Percentiles rank a stretch among this genome's conserved stretches.
These are phyloP conservation scores for Chaetomium sp. DNA, from an alignment of 2,329 filamentous ascomycete genomes.

Conservation along the genomic window DNA sequence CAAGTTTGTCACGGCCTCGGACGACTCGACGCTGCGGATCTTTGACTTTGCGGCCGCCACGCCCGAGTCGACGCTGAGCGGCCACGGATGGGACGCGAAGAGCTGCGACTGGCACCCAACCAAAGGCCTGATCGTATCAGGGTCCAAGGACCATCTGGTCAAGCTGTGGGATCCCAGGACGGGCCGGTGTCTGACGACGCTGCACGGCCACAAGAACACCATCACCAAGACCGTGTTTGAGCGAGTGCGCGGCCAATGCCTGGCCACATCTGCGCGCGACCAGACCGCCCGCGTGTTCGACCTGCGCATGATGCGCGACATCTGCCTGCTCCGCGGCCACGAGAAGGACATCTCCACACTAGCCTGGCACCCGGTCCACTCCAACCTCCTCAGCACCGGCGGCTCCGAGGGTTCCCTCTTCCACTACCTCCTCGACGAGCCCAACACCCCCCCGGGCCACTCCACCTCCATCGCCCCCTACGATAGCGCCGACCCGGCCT, in stretches of 20 bases:
- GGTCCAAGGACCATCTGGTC: slow-evolving; percentile 94
- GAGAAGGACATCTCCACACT: slow-evolving; percentile 94
- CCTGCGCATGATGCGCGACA: slow-evolving; percentile 95
- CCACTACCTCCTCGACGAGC: slow-evolving; percentile 94
- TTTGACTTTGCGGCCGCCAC: slow-evolving; percentile 88
- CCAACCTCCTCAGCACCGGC: slow-evolving; percentile 82
- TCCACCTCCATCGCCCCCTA: slow-evolving; percentile 72
- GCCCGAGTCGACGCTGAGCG: slow-evolving; percentile 76
- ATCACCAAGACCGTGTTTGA: slow-evolving; percentile 92
- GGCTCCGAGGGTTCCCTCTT: slow-evolving; percentile 83
- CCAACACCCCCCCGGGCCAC: slow-evolving; percentile 72
- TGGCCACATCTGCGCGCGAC: slow-evolving; percentile 89
- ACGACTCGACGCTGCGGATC: slow-evolving; percentile 89
- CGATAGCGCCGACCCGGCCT: slow-evolving; percentile 71
- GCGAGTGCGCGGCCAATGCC: slow-evolving; percentile 70
- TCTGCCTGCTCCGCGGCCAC: slow-evolving; percentile 85
- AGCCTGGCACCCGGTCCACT: slow-evolving; percentile 88
- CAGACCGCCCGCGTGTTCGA: slow-evolving; percentile 92
- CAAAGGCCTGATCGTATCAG: slow-evolving; percentile 89
- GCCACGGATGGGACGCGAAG: slow-evolving; percentile 98
- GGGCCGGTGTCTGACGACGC: slow-evolving; percentile 80
- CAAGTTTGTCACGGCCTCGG: slow-evolving; percentile 93
- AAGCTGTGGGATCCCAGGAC: slow-evolving; percentile 98
- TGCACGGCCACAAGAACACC: slow-evolving; percentile 96
- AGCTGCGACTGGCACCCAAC: slow-evolving; percentile 96